Base-by-base conservation (phyloP, 495 filamentous ascomycete species). In the Aspergillus incahuasiensis region DNA sequence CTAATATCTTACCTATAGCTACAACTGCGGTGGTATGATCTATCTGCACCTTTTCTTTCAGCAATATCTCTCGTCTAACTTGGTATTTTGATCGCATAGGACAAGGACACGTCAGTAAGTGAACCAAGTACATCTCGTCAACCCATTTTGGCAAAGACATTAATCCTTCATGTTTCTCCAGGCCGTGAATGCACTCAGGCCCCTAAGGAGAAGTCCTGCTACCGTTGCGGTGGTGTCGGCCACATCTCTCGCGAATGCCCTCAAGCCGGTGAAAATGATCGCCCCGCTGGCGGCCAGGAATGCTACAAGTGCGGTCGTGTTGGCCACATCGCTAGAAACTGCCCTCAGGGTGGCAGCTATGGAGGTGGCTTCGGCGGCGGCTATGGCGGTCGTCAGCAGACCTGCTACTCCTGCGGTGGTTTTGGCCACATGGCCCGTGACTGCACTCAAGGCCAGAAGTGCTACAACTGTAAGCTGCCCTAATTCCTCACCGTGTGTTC, bases 221-320 rank as follows among this genome's bases (percentile, higher is more conserved):
- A 97, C 79, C 86, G 89, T 58, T 97, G 92, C 79, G 88, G 87
- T 64, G 80, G 86, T 66, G 71, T 82, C 54, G 94, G 94, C 45
- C 94, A 98, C 79, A 86, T 98, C 69, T 92, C 89, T 59, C 92
- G 94, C 63, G 94, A 98, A 59, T 98, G 95, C 79, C 77, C 77
- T 53, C 82, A 86, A 64, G 70, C 77, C 39, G 68, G 73, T 53
- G 74, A 77, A 54, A 79, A 80, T 59, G 74, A 68, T 60, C 78
- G 70, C 54, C 72, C 69, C 53, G 67, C 70, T 58, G 69, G 74
- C 56, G 80, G 82, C 45, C 83, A 88, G 64, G 87, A 97, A 72
- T 98, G 94, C 86, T 98, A 98, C 87, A 97, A 97, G 85, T 98
- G 95, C 77, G 92, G 91, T 48, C 89, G 96, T 78, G 81, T 92